Percentiles rank a stretch among this genome's conserved stretches.
Evolutionary conservation across 2,329 filamentous ascomycete genomes (phyloP).

Genomic region (Aspergillus pseudoviridinutans): DNA sequence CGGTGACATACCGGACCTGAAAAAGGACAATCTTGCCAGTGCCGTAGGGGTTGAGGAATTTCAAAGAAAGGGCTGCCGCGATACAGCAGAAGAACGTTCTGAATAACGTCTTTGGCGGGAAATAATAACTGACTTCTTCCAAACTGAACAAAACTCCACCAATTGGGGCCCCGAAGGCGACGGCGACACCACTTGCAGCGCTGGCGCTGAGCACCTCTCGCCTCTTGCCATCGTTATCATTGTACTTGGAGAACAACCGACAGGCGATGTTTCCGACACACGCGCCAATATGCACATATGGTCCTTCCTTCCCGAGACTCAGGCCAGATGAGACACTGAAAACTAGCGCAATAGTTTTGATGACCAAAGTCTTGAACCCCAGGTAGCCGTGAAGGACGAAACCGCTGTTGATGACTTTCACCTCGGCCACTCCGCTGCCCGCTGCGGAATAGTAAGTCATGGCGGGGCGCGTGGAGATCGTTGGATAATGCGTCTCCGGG

Average conservation of each 20-base stretch:
- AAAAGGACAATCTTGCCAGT: conserved; percentile 97
- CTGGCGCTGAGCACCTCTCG: conserved; percentile 91
- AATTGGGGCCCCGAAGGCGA: conserved; percentile 87
- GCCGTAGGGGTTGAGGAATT: conserved; percentile 93
- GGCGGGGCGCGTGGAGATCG: conserved; percentile 49
- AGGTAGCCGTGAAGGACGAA: conserved; percentile 96
- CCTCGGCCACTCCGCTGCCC: conserved; percentile 93
- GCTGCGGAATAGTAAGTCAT: conserved; percentile 96
- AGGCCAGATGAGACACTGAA: conserved; percentile 89
- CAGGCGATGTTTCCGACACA: conserved; percentile 95
- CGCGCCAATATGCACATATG: conserved; percentile 95
- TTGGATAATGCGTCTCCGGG: conserved; percentile 34
- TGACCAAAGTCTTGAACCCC: conserved; percentile 76
- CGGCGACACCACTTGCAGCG: conserved; percentile 85
- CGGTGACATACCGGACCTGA: conserved; percentile 80
- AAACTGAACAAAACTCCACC: conserved; percentile 89
- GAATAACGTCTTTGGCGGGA: conserved; percentile 95
- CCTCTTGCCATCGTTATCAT: conserved; percentile 87
- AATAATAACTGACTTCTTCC: conserved; percentile 95
- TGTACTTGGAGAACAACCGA: conserved; percentile 91
- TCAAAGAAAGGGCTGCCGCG: conserved; percentile 79
- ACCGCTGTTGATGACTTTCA: conserved; percentile 95
- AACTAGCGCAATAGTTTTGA: conserved; percentile 80
- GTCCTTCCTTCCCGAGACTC: conserved; percentile 90
- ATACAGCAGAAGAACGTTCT: conserved; percentile 98